Base-by-base conservation (phyloP, 192 early-diverging fungal species). In the Backusella tarrabulga region DNA sequence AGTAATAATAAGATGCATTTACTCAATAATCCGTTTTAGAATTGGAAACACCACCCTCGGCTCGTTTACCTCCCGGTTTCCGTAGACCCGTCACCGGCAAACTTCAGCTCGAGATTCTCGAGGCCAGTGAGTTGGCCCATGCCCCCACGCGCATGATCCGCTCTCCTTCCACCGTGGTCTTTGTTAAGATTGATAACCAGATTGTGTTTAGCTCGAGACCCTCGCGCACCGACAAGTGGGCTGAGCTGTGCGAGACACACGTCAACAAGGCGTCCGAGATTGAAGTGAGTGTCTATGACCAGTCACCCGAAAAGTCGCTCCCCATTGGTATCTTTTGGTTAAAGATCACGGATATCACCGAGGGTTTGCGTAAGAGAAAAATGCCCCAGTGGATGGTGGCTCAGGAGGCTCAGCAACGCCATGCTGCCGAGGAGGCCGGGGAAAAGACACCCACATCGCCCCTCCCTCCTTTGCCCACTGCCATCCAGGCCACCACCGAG, bases 231-330 rank as follows among this genome's bases (percentile, higher is more conserved):
- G 91, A 90, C 73, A 83, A 84, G 29, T 98, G 93, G 92, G 91
- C 88, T 77, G 95, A 96, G 68, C 92, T 95, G 42, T 95, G 96
- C 85, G 93, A 93, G 72, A 91, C 97, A 35, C 84, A 89, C 68
- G 92, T 99, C 50, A 94, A 97, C 75, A 93, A 93, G 81, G 95
- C 92, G 0, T 91, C 92, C 14, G 97, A 99, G 77, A 87, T 98
- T 17, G 97, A 99, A 80, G 85, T 99, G 41, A 89, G 92, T 12
- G 83, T 99, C 15, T 94, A 92, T 80, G 97, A 99, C 81, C 94
- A 82, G 85, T 87, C 82, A 36, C 87, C 82, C 9, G 91, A 92
- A 76, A 88, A 89, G 76, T 81, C 86, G 75, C 87, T 89, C 35
- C 87, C 97, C 60, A 86, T 97, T 73, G 94, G 94, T 15, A 78